A percentile compares a stretch with the other conserved stretches of the same genome.
Conservation (phyloP, 2,329 filamentous ascomycete genomes). For the Nakataea oryzae region DNA sequence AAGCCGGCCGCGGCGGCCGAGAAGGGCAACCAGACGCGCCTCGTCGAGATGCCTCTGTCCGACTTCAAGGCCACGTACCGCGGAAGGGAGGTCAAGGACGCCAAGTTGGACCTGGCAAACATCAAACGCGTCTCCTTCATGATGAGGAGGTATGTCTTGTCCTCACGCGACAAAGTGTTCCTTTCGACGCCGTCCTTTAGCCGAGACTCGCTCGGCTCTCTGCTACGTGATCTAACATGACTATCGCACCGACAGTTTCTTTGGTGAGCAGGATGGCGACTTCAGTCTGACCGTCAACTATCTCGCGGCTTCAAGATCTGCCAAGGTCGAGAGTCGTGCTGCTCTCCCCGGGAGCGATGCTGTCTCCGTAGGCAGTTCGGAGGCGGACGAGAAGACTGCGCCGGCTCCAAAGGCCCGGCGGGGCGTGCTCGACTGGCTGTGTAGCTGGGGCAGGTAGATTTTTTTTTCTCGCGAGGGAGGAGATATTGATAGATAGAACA, state of each 20-base stretch:
- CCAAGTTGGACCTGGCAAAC: constrained; percentile 44
- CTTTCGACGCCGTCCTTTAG: no score
- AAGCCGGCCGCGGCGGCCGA: constrained; percentile 17
- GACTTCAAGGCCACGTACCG: constrained; percentile 64
- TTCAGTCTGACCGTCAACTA: constrained; percentile 44
- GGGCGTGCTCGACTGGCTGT: neutral
- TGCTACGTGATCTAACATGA: neutral
- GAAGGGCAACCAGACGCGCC: constrained; percentile 15
- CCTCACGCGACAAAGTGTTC: no score
- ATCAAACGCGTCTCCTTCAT: constrained; percentile 65
- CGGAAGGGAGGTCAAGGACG: constrained; percentile 52
- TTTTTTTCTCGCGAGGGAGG: neutral
- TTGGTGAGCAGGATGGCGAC: constrained; percentile 60
- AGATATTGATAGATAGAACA: no score
- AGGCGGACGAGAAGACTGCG: neutral
- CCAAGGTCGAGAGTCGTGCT: neutral
- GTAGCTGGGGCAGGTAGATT: neutral
- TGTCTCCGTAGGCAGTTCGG: no score
- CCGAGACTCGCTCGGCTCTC: neutral
- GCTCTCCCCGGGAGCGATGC: neutral
- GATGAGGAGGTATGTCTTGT: constrained; percentile 57
- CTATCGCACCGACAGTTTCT: constrained; percentile 45
- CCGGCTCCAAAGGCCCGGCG: neutral
- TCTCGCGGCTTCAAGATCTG: neutral
- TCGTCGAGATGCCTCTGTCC: constrained; percentile 50